Base-by-base conservation (phyloP, 805 yeast species). In the Sugiyamaella qingdaonensis region DNA sequence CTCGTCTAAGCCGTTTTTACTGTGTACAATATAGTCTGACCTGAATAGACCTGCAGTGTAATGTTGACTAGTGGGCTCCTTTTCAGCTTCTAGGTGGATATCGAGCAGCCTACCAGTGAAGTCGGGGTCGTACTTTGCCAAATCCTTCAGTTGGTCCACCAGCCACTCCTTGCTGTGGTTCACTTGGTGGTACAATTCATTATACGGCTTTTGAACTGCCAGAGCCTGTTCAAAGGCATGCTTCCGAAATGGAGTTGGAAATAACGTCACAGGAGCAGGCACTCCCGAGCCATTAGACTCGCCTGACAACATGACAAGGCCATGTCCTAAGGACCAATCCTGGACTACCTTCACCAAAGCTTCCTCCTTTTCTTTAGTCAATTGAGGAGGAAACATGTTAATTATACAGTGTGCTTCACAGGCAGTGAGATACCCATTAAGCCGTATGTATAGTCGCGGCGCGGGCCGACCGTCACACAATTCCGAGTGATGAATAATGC, bases 181-280 rank as follows among this genome's bases (percentile, higher is more conserved):
- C 10, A 91, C 81, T 31, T 77, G 77, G 19, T 84, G 84, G 66
- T 94, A 94, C 37, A 94, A 69, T 60, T 80, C 78, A 65, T 91
- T 89, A 75, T 82, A 94, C 4, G 71, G 63, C 39, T 73, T 68
- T 65, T 91, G 96, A 10, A 90, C 83, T 2, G 68, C 69, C 24
- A 80, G 63, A 1, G 96, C 95, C 56, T 77, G 74, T 9, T 80
- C 75, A 67, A 88, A 92, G 51, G 86, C 81, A 1, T 64, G 50
- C 52, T 71, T 75, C 2, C 97, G 92, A 58, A 90, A 82, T 5
- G 96, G 96, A 0, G 97, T 86, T 3, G 99, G 99, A 64, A 76
- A 89, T 29, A 92, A 63, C 1, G 99, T 94, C 9, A 89, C 82
- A 36, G 99, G 99, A 1, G 97, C 96, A 49, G 78, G 78, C 18